Evolutionary conservation across 768 basidiomycete species (phyloP), one percentile per base, ranked within the genome.

Genomic region (Floccularia luteovirens): DNA sequence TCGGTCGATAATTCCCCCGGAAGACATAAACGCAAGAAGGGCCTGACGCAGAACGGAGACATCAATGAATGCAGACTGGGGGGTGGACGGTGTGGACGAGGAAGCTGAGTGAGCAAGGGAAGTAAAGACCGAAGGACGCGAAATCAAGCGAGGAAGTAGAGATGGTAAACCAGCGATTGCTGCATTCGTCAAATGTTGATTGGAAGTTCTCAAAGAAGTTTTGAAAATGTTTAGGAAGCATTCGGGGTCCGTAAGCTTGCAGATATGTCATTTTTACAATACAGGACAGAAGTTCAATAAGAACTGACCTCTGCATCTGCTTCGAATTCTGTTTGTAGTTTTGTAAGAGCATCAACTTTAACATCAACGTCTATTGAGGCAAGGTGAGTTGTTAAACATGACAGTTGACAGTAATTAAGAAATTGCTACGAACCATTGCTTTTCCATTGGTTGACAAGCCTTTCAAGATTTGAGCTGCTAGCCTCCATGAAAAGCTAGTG

Each of bases 151-250:
- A 19, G 79, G 77, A 24, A 87, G 69, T 41, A 85, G 63, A 6
- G 78, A 66, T 12, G 80, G 80, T 25, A 92, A 62, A 23, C 76
- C 77, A 42, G 75, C 70, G 49, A 92, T 66, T 22, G 88, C 80
- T 24, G 90, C 89, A 40, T 77, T 79, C 5, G 80, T 76, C 28
- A 93, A 66, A 51, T 90, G 87, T 53, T 87, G 79, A 62, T 92
- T 90, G 33, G 88, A 72, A 31, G 79, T 79, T 49, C 86, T 77
- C 49, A 92, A 72, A 49, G 79, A 87, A 25, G 79, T 52, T 59
- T 85, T 90, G 54, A 93, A 70, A 27, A 73, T 66, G 42, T 65
- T 64, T 44, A 91, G 72, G 53, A 91, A 66, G 27, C 67, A 62
- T 52, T 92, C 90, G 5, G 79, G 58, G 54, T 90, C 88, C n/a